Evolutionary conservation across 2,329 filamentous ascomycete species (phyloP).

Genomic region (Sporothrix protearum): DNA sequence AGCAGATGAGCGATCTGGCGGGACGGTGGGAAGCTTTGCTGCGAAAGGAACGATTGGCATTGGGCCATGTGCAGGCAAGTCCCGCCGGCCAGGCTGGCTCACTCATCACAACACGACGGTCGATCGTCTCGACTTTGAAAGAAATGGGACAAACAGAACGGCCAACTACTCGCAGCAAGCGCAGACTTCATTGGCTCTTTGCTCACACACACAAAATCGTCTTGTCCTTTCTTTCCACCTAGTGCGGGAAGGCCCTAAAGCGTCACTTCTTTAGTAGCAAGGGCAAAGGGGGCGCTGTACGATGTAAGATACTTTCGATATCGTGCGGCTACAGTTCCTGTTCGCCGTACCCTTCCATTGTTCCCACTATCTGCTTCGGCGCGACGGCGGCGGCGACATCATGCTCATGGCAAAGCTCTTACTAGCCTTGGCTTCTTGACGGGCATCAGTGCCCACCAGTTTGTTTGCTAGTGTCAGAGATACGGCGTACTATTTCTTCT

Average conservation of each 20-base stretch:
- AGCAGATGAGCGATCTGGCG: background rate
- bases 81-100: background rate
- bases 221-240: background rate
- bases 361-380: background rate
- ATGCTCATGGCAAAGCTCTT: background rate
- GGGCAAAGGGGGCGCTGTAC: background rate
- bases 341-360: background rate
- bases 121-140: background rate
- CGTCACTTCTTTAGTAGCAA: conserved; percentile 1
- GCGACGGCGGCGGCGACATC: background rate
- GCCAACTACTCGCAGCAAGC: background rate
- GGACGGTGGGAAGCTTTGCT: background rate
- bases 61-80: conserved; percentile 9
- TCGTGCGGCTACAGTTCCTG: background rate
- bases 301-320: background rate
- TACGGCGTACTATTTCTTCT: background rate
- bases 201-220: background rate
- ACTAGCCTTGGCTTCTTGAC: background rate
- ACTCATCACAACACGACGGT: background rate
- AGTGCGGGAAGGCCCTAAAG: conserved; percentile 2
- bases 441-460: background rate
- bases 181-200: background rate
- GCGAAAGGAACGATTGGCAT: background rate
- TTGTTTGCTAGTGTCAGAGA: background rate
- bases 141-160: background rate